Base-by-base conservation (phyloP, 371 early-diverging fungal genomes). In the Blakeslea trispora region DNA sequence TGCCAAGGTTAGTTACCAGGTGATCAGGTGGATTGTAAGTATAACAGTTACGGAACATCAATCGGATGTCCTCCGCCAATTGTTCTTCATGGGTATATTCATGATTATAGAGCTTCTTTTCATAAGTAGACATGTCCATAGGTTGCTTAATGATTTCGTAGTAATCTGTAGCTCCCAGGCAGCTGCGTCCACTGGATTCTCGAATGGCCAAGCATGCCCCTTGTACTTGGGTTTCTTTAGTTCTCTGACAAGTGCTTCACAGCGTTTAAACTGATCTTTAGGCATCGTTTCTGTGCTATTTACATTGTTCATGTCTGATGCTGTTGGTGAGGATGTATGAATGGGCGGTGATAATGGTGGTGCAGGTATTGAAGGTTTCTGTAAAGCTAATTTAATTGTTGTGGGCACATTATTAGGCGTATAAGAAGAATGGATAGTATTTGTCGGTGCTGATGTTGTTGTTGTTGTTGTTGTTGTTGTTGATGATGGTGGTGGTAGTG, bases 101-200 rank as follows among this genome's bases (percentile, higher is more conserved):
- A 39, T 56, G 55, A 0, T 55, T 51, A 7, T 91, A 90, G 2
- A 98, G 66, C 47, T 91, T 93, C 46, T 68, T 72, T 54, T 85
- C 85, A 35, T 98, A 86, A 0, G 99, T 99, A 15, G 84, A 77
- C 50, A 98, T 61, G 61, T 99, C 99, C 99, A 99, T 99, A 8
- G 99, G 99, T 24, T 87, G 53, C 62, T 91, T 94, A 64, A 99
- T 88, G 41, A 98, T 82, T 1, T 87, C 83, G 35, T 81, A 82
- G 71, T 99, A 99, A 50, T 86, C 86, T 5, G 94, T 93, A 14
- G 97, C 93, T 42, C 88, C 63, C 98, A 79, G 1, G 85, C 86
- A 17, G 88, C 80, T 10, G 92, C 91, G 69, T 98, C 97, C 18
- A 99, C 99, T 6, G 99, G 99, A 46, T 70, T 66, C 21, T 81